phyloP scores from a whole-genome alignment of 176 grass and related monocot species.

The Zoysia japonica region DNA sequence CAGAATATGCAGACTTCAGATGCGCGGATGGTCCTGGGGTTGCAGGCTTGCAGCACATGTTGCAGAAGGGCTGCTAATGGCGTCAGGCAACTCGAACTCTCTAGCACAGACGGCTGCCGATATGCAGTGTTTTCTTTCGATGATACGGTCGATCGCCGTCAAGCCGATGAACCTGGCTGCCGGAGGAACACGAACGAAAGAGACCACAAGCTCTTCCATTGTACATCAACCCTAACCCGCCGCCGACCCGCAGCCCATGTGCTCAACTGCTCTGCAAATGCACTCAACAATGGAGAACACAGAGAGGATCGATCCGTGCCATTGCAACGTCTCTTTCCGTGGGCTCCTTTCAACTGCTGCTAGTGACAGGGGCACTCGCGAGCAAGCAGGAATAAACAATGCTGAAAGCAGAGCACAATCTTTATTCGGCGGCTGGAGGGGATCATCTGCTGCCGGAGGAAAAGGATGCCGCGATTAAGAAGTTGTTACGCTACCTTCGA shows the following conservation, averaged over 20 bases:
- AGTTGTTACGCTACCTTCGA: neutral
- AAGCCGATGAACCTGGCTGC: conserved; percentile 22
- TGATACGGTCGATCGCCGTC: neutral
- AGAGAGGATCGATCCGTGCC: neutral
- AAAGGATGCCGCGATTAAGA: conserved; percentile 27
- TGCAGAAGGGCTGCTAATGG: conserved; percentile 39
- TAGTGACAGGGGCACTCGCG: conserved; percentile 54
- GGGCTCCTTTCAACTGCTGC: conserved; percentile 47
- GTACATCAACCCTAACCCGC: conserved; percentile 27
- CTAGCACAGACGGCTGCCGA: neutral
- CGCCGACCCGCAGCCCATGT: conserved; percentile 30
- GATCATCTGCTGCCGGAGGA: conserved; percentile 37
- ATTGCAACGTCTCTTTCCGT: conserved; percentile 35
- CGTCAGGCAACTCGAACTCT: too few relatives aligned
- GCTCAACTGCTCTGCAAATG: conserved; percentile 39
- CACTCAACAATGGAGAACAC: neutral
- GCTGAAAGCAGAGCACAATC: conserved; percentile 37
- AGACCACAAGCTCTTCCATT: conserved; percentile 23
- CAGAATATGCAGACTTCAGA: conserved; percentile 4
- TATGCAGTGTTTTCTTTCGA: conserved; percentile 15
- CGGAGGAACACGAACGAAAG: conserved; percentile 27
- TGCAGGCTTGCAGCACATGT: conserved; percentile 37
- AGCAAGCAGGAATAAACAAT: conserved; percentile 39
- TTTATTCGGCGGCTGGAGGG: conserved; percentile 22
- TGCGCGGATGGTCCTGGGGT: conserved; percentile 18